phyloP scores from a whole-genome alignment of 208 protist genomes.

The Crithidia brevicula region DNA sequence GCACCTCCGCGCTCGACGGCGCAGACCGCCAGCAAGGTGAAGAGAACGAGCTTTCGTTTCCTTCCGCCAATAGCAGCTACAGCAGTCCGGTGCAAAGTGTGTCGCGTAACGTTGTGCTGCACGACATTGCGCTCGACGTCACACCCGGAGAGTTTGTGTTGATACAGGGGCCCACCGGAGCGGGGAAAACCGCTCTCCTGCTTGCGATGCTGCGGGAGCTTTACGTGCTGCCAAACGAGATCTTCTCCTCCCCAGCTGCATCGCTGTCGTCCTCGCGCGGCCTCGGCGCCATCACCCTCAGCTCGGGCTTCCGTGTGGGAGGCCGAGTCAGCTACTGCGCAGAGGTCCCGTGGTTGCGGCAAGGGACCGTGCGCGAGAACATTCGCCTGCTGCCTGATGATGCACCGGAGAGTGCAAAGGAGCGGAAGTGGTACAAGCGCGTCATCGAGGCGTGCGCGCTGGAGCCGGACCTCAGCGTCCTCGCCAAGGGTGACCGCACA shows the following conservation, averaged over 20 bases:
- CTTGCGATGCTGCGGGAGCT: constrained; percentile 84
- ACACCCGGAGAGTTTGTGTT: constrained; percentile 74
- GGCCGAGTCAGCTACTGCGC: constrained; percentile 80
- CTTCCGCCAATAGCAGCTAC: neutral
- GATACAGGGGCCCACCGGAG: constrained; percentile 79
- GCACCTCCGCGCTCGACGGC: neutral
- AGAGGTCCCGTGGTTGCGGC: constrained; percentile 92
- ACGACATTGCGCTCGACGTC: constrained; percentile 57
- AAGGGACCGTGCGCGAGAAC: constrained; percentile 94
- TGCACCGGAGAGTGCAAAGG: constrained; percentile 37
- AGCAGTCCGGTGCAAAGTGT: constrained; percentile 13
- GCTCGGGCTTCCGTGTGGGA: constrained; percentile 50
- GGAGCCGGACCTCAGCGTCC: constrained; percentile 66
- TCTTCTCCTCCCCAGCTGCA: neutral
- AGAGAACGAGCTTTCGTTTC: neutral
- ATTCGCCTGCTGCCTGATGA: constrained; percentile 73
- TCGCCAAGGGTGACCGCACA: constrained; percentile 88
- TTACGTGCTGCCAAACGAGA: constrained; percentile 29
- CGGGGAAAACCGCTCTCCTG: constrained; percentile 85
- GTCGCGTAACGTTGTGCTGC: constrained; percentile 47
- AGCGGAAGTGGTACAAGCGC: constrained; percentile 64
- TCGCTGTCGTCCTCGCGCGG: neutral
- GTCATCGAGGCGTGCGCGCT: constrained; percentile 81
- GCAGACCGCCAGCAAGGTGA: neutral
- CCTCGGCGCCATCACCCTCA: neutral